Base-by-base conservation (phyloP, 2,329 filamentous ascomycete genomes). In the Fusarium sulawesiense region DNA sequence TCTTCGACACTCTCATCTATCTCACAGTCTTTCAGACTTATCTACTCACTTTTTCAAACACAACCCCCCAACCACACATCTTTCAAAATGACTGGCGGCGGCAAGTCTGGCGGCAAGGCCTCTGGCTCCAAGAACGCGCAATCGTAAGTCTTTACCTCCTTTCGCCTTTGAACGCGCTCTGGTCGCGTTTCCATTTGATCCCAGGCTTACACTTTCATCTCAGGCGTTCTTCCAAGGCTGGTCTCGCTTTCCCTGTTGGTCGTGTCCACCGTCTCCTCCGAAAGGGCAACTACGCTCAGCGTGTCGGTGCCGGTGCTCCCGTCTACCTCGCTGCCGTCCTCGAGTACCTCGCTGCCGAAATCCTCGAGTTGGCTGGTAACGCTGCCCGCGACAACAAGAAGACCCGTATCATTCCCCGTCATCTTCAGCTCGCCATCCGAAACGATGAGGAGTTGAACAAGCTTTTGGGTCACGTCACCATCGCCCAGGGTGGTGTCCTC, bases 361-460 rank as follows among this genome's bases (percentile, higher is more conserved):
- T 99, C 77, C 94, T 99, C 80, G 96, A 99, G 86, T 87, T 99
- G 86, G 96, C 96, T 83, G 96, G 96, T 78, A 99, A 99, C 84
- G 96, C 96, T 78, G 96, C 96, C 72, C 95, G 96, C 78, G 96
- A 99, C 87, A 98, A 98, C 91, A 99, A 99, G 93, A 98, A 98
- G 92, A 99, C 95, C 73, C 94, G 96, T 92, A 99, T 99, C 87
- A 99, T 98, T 68, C 96, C 96, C 74, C 94, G 96, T 84, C 96
- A 99, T 85, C 90, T 99, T 49, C 96, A 99, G 88, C 93, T 99
- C 77, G 96, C 96, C 85, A 99, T 99, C 87, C 92, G 96, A 80
- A 98, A 98, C 87, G 95, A 98, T 84, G 95, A 98, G 89, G 96
- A 99, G 86, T 84, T 98, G 92, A 98, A 98, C 92, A 98, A 97